phyloP scores from a whole-genome alignment of 1,139 yeast species.

The Yamadazyma triangularis region DNA sequence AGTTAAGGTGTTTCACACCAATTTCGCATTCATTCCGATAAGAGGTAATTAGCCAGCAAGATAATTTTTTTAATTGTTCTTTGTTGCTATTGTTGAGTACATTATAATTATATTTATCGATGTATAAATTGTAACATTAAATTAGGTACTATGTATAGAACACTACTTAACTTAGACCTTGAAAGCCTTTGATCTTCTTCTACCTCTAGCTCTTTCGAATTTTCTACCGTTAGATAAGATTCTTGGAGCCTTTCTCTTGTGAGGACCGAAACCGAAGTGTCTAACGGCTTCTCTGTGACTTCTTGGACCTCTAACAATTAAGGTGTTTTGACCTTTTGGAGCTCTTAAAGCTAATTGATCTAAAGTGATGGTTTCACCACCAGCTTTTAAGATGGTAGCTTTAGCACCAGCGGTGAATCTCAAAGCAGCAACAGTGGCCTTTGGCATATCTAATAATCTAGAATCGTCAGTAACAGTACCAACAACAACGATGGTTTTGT shows the following conservation, averaged over 20 bases:
- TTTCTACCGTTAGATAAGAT: slow-evolving; percentile 96
- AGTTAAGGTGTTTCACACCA: too few species aligned
- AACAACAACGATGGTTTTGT: slow-evolving; percentile 94
- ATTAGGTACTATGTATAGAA: slow-evolving; percentile 1
- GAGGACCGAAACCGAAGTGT: slow-evolving; percentile 99
- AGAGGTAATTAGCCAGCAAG: too few species aligned
- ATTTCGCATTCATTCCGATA: too few species aligned
- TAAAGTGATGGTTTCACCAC: slow-evolving; percentile 99
- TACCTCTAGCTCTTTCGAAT: slow-evolving; percentile 99
- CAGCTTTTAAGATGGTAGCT: slow-evolving; percentile 95
- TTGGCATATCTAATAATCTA: slow-evolving; percentile 93
- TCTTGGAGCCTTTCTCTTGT: slow-evolving; percentile 99
- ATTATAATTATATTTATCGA: too few species aligned
- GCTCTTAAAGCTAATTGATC: slow-evolving; percentile 99
- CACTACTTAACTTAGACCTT: slow-evolving; percentile 72
- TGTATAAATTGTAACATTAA: slow-evolving; percentile 1
- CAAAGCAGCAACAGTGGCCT: slow-evolving; percentile 97
- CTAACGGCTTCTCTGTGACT: slow-evolving; percentile 98
- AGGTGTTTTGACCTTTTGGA: slow-evolving; percentile 99
- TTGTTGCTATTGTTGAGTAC: not conserved
- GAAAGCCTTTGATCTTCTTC: slow-evolving; percentile 99
- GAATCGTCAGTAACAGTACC: slow-evolving; percentile 99
- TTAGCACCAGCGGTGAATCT: slow-evolving; percentile 99
- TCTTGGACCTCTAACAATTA: slow-evolving; percentile 98
- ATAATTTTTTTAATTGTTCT: too few species aligned